Evolutionary conservation across 768 basidiomycete genomes (phyloP).

Genomic region (Nidularia sp.): DNA sequence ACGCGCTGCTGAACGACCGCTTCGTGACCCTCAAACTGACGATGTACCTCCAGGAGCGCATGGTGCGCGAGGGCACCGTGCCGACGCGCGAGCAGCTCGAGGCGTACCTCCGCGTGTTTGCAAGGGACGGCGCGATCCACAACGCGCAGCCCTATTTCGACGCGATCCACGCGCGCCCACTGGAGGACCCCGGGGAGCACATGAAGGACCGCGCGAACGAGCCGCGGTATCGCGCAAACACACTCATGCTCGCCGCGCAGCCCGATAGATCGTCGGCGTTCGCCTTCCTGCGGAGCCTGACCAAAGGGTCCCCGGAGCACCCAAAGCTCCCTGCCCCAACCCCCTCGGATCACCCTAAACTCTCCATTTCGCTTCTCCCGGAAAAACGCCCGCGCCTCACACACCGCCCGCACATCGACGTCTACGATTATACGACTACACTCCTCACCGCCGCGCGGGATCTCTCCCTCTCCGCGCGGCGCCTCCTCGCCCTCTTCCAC

Average conservation of each 20-base stretch:
- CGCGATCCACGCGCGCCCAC: slow-evolving; percentile 23
- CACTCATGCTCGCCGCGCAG: slow-evolving; percentile 36
- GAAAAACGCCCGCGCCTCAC: slow-evolving; percentile 15
- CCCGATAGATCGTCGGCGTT: slow-evolving; percentile 40
- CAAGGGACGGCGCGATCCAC: slow-evolving; percentile 38
- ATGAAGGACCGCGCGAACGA: slow-evolving; percentile 4
- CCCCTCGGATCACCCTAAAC: slow-evolving; percentile 1
- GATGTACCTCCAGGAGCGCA: slow-evolving; percentile 37
- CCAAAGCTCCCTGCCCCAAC: not conserved
- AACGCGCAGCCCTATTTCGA: slow-evolving; percentile 34
- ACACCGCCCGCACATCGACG: slow-evolving; percentile 28
- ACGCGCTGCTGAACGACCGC: slow-evolving; percentile 41
- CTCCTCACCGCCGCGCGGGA: slow-evolving; percentile 43
- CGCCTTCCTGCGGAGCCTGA: slow-evolving; percentile 37
- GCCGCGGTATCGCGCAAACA: slow-evolving; percentile 31
- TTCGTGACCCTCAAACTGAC: slow-evolving; percentile 49
- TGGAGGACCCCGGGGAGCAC: not conserved
- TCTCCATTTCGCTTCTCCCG: slow-evolving; percentile 25
- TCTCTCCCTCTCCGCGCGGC: slow-evolving; percentile 17
- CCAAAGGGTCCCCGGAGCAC: not conserved
- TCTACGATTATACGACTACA: slow-evolving; percentile 43
- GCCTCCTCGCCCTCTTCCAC: slow-evolving; percentile 33
- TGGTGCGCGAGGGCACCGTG: slow-evolving; percentile 32
- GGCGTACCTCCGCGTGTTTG: slow-evolving; percentile 41
- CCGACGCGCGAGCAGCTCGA: slow-evolving; percentile 43